Evolutionary conservation across 805 yeast genomes (phyloP), one percentile per base, ranked within the genome.

Genomic region (Saccharomycopsis sp.): DNA sequence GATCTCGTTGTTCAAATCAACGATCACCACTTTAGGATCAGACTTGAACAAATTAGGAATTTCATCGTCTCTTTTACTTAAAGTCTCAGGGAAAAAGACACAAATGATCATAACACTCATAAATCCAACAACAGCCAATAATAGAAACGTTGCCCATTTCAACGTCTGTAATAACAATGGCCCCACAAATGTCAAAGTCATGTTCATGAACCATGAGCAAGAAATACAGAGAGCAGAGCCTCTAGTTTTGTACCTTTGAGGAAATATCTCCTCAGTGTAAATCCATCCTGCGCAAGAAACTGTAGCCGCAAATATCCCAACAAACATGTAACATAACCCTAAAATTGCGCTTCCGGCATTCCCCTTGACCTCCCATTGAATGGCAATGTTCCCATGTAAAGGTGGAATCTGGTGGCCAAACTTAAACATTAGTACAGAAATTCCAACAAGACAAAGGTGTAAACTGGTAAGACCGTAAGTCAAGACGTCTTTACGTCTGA

Each of bases 181-280:
- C 0, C 78, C 69, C 1, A 73, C 52, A 55, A 79, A 68, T 0
- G 77, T 74, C 55, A 77, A 65, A 0, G 65, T 35, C 20, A 74
- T 74, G 61, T 71, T 74, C 5, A 74, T 59, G 1, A 70, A 60
- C 83, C 83, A 80, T 1, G 80, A 77, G 14, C 72, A 66, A 24
- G 77, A 67, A 76, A 78, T 75, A 52, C 80, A 75, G 2, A 79
- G 61, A 0, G 82, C 71, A 24, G 76, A 67, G 0, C 82, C 83
- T 62, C 77, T 79, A 0, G 78, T 69, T 60, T 80, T 75, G 1
- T 79, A 75, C 25, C 69, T 68, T 0, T 68, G 67, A 0, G 81
- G 80, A 50, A 82, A 74, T 2, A 80, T 67, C 63, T 82, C 86
- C 54, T 76, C 74, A 2, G 80, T 73, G 64, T 79, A 81, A 20